These are phyloP conservation scores for Fusarium sp. DNA, from an alignment of 2,329 filamentous ascomycete genomes.

Conservation along the genomic window DNA sequence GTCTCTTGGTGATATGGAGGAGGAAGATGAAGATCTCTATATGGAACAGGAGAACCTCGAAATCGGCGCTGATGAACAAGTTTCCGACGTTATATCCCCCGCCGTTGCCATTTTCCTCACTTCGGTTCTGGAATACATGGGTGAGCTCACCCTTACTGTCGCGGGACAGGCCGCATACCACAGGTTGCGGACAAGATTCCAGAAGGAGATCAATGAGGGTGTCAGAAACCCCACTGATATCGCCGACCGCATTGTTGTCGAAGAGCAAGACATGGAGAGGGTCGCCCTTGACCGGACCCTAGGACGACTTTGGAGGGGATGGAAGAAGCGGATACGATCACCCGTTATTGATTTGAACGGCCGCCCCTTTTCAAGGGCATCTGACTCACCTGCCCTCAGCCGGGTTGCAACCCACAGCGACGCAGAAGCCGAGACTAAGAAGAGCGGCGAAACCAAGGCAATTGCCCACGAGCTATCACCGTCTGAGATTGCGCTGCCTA, in stretches of 20 bases:
- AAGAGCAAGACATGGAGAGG: slow-evolving; percentile 92
- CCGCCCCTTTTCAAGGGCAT: slow-evolving; percentile 63
- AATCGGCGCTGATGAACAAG: slow-evolving; percentile 65
- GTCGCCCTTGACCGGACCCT: slow-evolving; percentile 90
- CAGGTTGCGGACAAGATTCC: slow-evolving; percentile 69
- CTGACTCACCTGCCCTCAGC: slow-evolving; percentile 52
- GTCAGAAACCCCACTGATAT: slow-evolving; percentile 59
- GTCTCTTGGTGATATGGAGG: slow-evolving; percentile 94
- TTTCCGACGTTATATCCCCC: slow-evolving; percentile 82
- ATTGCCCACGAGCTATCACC: slow-evolving; percentile 44
- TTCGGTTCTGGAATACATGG: slow-evolving; percentile 92
- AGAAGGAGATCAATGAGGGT: slow-evolving; percentile 69
- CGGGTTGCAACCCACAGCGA: slow-evolving; percentile 48
- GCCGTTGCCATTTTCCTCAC: slow-evolving; percentile 96
- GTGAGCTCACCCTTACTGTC: slow-evolving; percentile 89
- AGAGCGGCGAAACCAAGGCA: slow-evolving; percentile 17
- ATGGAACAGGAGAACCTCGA: slow-evolving; percentile 83
- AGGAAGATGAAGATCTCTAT: slow-evolving; percentile 94
- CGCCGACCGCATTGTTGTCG: slow-evolving; percentile 80
- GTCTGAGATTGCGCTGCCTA: slow-evolving; percentile 72
- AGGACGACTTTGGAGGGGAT: slow-evolving; percentile 91
- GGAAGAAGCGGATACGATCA: slow-evolving; percentile 86
- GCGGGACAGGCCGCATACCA: slow-evolving; percentile 86
- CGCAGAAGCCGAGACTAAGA: slow-evolving; percentile 29
- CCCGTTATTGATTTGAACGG: slow-evolving; percentile 60